Evolutionary conservation across 225 moss, liverwort and hornwort species (phyloP), one percentile per base, ranked within the genome.

Genomic region (Pseudisothecium myosuroides): DNA sequence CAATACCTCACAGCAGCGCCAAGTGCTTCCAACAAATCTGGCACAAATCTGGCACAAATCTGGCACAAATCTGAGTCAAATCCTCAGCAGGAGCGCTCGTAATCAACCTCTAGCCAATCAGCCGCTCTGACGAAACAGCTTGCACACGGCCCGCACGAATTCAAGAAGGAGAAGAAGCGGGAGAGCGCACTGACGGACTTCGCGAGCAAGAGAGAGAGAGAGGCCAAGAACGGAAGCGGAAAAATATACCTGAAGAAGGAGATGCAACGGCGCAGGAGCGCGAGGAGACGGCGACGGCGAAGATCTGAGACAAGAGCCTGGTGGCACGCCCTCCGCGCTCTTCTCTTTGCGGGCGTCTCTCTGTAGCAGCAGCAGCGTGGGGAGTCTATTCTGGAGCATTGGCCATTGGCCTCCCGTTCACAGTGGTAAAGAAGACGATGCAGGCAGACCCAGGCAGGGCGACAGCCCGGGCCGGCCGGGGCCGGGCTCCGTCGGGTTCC

Each of bases 221-320:
- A 31, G 49, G 21, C n/a, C 29, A n/a, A 34, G 31, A 64, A 39
- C 41, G 80, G 55, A 43, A 36, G 68, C 85, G 81, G 41, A 64
- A 61, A 68, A 47, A 69, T 45, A 52, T 56, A 89, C 88, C 90
- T 88, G 76, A 52, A 49, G 31, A 6, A 37, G 67, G 15, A n/a
- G 68, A 49, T 43, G 76, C 65, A 83, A 67, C 81, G 81, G 75
- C 74, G 76, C 24, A 34, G 61, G 19, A 39, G 67, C 47, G 62
- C 55, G 61, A 69, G 28, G 8, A 63, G 79, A 78, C 80, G n/a
- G n/a, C n/a, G 63, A 78, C 80, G 63, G 76, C 87, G 90, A 87
- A 89, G 91, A 91, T 91, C 91, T 91, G 88, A 88, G 88, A 76
- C 50, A 52, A 50, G 86, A 63, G 81, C 80, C 84, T 52, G 59